Percentiles rank a stretch among this genome's conserved stretches.
Conservation (phyloP, 495 filamentous ascomycete genomes). For the Penicillium tannophilum region DNA sequence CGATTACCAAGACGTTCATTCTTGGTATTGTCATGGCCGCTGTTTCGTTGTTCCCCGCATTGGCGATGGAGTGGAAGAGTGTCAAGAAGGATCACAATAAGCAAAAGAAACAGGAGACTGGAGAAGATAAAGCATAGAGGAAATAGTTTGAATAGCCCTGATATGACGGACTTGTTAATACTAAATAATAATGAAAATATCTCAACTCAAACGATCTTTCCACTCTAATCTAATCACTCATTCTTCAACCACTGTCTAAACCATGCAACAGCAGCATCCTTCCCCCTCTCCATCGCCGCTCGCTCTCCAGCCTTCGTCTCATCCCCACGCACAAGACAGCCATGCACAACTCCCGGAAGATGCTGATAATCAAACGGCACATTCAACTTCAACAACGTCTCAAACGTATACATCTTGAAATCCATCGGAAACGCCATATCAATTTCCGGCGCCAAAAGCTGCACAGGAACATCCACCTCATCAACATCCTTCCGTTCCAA, state of each 20-base stretch:
- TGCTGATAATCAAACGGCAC: constrained; percentile 60
- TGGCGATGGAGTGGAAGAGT: constrained; percentile 6
- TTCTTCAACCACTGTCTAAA: constrained; percentile 15
- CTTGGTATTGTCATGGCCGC: constrained; percentile 6
- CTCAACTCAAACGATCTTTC: background rate
- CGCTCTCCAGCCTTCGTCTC: constrained; percentile 27
- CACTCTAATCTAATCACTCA: background rate
- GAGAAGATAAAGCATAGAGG: background rate
- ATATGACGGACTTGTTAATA: background rate
- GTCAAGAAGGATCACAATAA: constrained; percentile 5
- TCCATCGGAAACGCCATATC: constrained; percentile 52
- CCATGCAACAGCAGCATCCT: constrained; percentile 24
- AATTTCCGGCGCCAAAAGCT: constrained; percentile 60
- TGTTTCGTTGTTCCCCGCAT: constrained; percentile 1
- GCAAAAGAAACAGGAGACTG: background rate
- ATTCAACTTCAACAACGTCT: constrained; percentile 40
- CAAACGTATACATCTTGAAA: constrained; percentile 50
- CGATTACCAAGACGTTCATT: constrained; percentile 9
- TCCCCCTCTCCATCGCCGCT: constrained; percentile 19
- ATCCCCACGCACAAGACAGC: constrained; percentile 50
- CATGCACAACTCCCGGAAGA: constrained; percentile 57
- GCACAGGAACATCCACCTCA: constrained; percentile 53
- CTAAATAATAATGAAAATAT: background rate
- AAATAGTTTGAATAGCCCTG: background rate
- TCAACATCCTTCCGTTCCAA: constrained; percentile 54